These are phyloP conservation scores for Hylodesmum podocarpum DNA, from an alignment of 306 rosid genomes.

Conservation along the genomic window DNA sequence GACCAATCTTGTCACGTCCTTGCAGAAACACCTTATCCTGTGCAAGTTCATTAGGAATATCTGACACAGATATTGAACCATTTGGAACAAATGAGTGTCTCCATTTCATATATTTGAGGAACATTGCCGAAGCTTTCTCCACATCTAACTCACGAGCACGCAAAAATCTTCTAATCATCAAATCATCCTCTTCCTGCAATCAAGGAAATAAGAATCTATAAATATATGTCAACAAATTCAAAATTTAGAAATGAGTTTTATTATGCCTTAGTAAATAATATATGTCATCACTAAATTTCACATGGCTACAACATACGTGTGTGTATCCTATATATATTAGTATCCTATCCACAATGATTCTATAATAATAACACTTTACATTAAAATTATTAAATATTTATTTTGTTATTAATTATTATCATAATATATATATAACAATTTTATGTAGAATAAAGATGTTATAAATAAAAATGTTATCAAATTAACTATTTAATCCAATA, in stretches of 20 bases:
- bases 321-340: no score
- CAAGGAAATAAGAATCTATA: not conserved
- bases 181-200: slow-evolving; percentile 56
- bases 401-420: no score
- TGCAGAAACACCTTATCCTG: slow-evolving; percentile 50
- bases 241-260: no score
- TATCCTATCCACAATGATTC: no score
- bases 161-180: slow-evolving; percentile 50
- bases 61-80: slow-evolving; percentile 41
- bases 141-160: slow-evolving; percentile 54
- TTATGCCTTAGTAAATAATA: not conserved
- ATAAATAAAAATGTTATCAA: no score
- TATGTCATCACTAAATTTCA: not conserved
- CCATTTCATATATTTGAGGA: slow-evolving; percentile 63
- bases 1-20: slow-evolving; percentile 58
- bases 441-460: no score
- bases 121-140: slow-evolving; percentile 46
- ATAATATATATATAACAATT: no score
- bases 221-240: not conserved
- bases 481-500: no score
- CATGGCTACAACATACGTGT: not conserved
- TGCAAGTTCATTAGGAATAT: slow-evolving; percentile 47
- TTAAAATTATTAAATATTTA: no score
- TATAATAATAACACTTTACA: no score
- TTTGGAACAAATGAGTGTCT: slow-evolving; percentile 52